Evolutionary conservation across 1,139 yeast species (phyloP).

Genomic region (Saccharomycopsis phalli): DNA sequence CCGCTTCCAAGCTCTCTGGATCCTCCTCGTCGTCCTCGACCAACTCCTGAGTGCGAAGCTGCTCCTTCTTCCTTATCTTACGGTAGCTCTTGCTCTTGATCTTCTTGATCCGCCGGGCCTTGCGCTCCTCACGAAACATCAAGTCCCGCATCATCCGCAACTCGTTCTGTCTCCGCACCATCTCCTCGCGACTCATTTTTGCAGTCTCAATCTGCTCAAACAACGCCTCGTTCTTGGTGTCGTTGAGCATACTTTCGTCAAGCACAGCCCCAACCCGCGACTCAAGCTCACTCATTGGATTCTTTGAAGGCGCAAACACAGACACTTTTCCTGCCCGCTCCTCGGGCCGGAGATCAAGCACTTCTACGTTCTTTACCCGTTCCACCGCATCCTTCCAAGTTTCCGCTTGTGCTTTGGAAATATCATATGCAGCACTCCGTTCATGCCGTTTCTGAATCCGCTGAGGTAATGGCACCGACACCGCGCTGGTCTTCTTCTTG

Average conservation of each 20-base stretch:
- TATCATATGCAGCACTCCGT: slow-evolving; percentile 82
- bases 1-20: slow-evolving; percentile 57
- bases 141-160: slow-evolving; percentile 87
- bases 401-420: slow-evolving; percentile 76
- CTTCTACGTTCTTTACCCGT: slow-evolving; percentile 76
- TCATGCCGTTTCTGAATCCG: slow-evolving; percentile 82
- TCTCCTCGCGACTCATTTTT: slow-evolving; percentile 70
- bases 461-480: slow-evolving; percentile 77
- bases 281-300: slow-evolving; percentile 57
- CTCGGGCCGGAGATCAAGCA: slow-evolving; percentile 55
- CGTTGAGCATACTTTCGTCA: slow-evolving; percentile 55
- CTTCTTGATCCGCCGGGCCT: slow-evolving; percentile 84
- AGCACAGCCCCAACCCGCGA: slow-evolving; percentile 53
- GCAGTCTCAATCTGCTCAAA: slow-evolving; percentile 87
- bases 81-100: slow-evolving; percentile 89
- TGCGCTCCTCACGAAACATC: slow-evolving; percentile 90
- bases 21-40: slow-evolving; percentile 52
- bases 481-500: slow-evolving; percentile 35
- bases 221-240: slow-evolving; percentile 67
- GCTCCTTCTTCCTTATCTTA: slow-evolving; percentile 78
- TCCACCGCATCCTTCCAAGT: slow-evolving; percentile 85
- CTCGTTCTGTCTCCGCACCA: slow-evolving; percentile 70
- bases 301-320: slow-evolving; percentile 42
- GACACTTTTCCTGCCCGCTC: slow-evolving; percentile 39
- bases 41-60: slow-evolving; percentile 56